These are phyloP conservation scores for Blastobotrys malaysiensis DNA, from an alignment of 1,139 yeast genomes.

Conservation along the genomic window DNA sequence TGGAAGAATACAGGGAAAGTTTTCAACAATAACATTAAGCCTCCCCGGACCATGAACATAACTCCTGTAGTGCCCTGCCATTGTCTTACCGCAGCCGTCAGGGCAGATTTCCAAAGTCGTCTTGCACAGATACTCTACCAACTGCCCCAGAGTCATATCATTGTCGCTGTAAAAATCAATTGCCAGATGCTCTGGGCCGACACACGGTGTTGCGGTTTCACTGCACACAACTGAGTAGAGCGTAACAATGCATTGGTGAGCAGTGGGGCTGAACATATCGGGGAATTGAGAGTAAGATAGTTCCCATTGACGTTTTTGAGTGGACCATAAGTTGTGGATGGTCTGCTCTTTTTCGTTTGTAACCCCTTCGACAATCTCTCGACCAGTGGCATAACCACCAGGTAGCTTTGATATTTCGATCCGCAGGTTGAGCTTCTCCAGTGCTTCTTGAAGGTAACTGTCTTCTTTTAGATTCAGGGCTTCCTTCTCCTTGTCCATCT, in stretches of 20 bases:
- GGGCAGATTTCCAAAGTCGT: slow-evolving; percentile 63
- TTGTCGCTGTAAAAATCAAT: slow-evolving; percentile 88
- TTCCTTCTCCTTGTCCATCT: slow-evolving; percentile 31
- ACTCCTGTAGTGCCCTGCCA: slow-evolving; percentile 73
- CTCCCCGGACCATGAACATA: slow-evolving; percentile 89
- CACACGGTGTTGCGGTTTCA: slow-evolving; percentile 84
- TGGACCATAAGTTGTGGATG: slow-evolving; percentile 29
- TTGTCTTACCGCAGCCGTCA: slow-evolving; percentile 72
- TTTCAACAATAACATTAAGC: slow-evolving; percentile 70
- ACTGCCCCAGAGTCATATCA: slow-evolving; percentile 85
- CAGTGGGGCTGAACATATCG: slow-evolving; percentile 55
- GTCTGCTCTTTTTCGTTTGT: slow-evolving; percentile 23
- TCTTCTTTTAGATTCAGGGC: slow-evolving; percentile 21
- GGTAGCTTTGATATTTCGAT: slow-evolving; percentile 21
- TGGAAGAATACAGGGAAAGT: slow-evolving; percentile 49
- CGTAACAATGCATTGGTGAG: slow-evolving; percentile 73
- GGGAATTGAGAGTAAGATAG: slow-evolving; percentile 46
- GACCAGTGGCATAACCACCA: slow-evolving; percentile 21
- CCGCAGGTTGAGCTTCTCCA: slow-evolving; percentile 16
- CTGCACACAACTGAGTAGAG: slow-evolving; percentile 78
- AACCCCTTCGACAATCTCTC: slow-evolving; percentile 24
- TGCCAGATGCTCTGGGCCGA: slow-evolving; percentile 78
- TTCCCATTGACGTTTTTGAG: slow-evolving; percentile 55
- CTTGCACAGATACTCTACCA: slow-evolving; percentile 73
- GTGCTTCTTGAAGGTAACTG: slow-evolving; percentile 11